Base-by-base conservation (phyloP, 768 basidiomycete genomes). In the Kwoniella europaea region DNA sequence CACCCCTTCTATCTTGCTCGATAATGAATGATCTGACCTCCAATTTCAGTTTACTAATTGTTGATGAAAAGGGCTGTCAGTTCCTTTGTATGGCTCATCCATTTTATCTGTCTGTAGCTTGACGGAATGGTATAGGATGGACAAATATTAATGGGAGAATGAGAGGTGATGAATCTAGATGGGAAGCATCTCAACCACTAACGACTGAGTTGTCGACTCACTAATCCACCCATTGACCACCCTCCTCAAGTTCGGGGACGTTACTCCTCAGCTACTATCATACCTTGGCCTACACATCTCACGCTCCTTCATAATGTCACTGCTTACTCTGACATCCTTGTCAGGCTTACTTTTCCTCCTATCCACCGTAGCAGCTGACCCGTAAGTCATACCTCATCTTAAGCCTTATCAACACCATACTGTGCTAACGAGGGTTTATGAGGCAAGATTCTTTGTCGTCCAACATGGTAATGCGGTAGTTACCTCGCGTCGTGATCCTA, bases 401-500 rank as follows among this genome's bases (percentile, higher is more conserved):
- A 35, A 35, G 4, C 6, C 35, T 35, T 35, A 9, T 35, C 35
- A 7, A 7, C 5, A 35, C 35, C 35, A 35, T 35, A 35, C 35
- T 35, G 35, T 35, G 35, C 35, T 35, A 35, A 35, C 35, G 35
- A 35, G 35, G 35, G 6, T 43, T 43, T 35, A 22, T 41, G 35
- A 29, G 29, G 12, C 42, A 27, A 67, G 66, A 4, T 67, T 69
- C 53, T 69, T 60, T 10, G 63, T 69, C 29, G 68, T 69, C 3
- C 55, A 57, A 43, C 61, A 69, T 52, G 55, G 64, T 56, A 57
- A 55, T 20, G 54, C 64, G 10, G 18, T 65, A 7, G 55, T 65
- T 0, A 65, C 64, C 10, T 56, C 71, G 50, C 69, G 77, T 13
- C 41, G 75, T 42, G 77, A 78, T 61, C 72, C 74, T 5, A 73